Evolutionary conservation across 805 yeast genomes (phyloP).

Genomic region (Tetrapisispora pingtungensis): DNA sequence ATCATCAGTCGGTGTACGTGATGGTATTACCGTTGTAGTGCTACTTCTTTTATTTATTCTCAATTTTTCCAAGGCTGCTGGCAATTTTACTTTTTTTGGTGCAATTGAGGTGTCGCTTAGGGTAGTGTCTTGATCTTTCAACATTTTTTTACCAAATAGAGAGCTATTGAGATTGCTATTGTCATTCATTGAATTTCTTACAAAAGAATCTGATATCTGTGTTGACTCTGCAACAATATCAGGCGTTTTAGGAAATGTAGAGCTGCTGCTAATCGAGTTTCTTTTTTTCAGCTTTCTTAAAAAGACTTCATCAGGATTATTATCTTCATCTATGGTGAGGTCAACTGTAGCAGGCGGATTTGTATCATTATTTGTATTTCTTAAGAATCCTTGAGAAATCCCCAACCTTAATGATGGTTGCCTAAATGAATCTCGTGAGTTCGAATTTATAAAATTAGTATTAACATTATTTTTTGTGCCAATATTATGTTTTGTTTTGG

Average conservation of each 20-base stretch:
- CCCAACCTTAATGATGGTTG: neutral
- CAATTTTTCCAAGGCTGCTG: constrained; percentile 19
- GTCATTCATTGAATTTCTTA: neutral
- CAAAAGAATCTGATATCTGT: neutral
- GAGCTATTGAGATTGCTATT: neutral
- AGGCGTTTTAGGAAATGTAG: neutral
- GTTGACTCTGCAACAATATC: constrained; percentile 5
- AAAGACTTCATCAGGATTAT: constrained; percentile 11
- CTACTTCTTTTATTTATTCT: constrained; percentile 17
- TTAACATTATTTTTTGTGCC: neutral
- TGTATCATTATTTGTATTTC: neutral
- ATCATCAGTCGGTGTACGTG: constrained; percentile 6
- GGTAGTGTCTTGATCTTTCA: neutral
- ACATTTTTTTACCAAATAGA: neutral
- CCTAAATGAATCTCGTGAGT: neutral
- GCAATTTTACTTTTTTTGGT: constrained; percentile 4
- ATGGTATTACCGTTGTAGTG: constrained; percentile 8
- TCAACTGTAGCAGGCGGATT: constrained; percentile 21
- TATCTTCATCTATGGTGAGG: constrained; percentile 16
- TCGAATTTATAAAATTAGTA: neutral
- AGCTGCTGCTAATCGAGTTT: neutral
- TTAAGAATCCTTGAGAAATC: neutral
- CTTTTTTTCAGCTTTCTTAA: constrained; percentile 15
- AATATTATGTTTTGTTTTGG: neutral
- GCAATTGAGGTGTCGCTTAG: neutral